Percentiles rank a stretch among this genome's conserved stretches.
phyloP scores from a whole-genome alignment of 108 stramenopile genomes.

The Skeletonema marinoi region DNA sequence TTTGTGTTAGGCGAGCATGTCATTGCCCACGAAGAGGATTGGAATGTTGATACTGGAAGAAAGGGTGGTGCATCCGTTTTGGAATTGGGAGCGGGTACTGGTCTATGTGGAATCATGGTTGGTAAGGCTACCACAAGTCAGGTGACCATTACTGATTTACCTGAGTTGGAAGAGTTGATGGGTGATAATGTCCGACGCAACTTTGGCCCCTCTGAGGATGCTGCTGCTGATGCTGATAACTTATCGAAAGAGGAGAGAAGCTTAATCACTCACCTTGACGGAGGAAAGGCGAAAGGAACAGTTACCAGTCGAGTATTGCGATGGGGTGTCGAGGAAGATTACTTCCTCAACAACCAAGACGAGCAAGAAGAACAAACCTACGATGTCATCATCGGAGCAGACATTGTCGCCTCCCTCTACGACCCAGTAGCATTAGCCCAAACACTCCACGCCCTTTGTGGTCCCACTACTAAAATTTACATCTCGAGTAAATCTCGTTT shows the following conservation, averaged over 20 bases:
- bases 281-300: constrained; percentile 8
- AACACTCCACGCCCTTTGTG: constrained; percentile 64
- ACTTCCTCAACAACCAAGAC: not conserved
- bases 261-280: not conserved
- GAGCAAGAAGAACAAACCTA: constrained; percentile 27
- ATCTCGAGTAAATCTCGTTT: constrained; percentile 68
- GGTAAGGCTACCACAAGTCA: constrained; percentile 47
- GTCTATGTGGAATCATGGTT: constrained; percentile 69
- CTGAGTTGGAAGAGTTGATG: constrained; percentile 62
- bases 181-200: constrained; percentile 53
- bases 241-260: not conserved
- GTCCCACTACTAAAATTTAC: constrained; percentile 57
- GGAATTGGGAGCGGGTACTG: constrained; percentile 87
- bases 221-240: not conserved
- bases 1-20: constrained; percentile 79
- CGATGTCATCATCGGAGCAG: constrained; percentile 79
- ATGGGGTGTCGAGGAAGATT: constrained; percentile 64
- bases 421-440: constrained; percentile 65
- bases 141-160: constrained; percentile 76
- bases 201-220: constrained; percentile 1
- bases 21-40: constrained; percentile 35
- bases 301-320: constrained; percentile 43
- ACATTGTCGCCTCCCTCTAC: constrained; percentile 82
- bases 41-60: constrained; percentile 3
- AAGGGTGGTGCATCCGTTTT: constrained; percentile 29